Percentiles rank a stretch among this genome's conserved stretches.
Evolutionary conservation across 1,284 basidiomycete genomes (phyloP).

Genomic region (Fomitopsis pinicola): DNA sequence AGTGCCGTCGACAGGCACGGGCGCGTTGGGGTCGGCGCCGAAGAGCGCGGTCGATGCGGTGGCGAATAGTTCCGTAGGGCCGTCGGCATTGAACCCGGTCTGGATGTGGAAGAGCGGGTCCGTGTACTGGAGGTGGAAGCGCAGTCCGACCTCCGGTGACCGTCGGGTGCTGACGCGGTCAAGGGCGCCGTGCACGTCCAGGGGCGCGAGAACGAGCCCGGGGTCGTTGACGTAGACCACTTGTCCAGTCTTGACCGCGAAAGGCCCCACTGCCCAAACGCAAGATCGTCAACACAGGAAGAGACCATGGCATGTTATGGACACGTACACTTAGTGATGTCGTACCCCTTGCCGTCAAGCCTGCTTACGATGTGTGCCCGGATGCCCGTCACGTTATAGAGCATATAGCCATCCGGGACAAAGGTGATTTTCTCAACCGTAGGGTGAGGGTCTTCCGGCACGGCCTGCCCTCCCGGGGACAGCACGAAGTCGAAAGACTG

Average conservation of each 20-base stretch:
- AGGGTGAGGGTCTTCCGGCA: slow-evolving; percentile 69
- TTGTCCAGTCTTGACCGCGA: slow-evolving; percentile 76
- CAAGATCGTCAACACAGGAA: neutral
- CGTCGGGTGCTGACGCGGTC: slow-evolving; percentile 23
- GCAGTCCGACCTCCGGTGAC: slow-evolving; percentile 48
- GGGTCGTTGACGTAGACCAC: slow-evolving; percentile 79
- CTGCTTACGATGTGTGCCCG: slow-evolving; percentile 72
- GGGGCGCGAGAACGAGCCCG: slow-evolving; percentile 39
- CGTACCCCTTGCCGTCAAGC: slow-evolving; percentile 82
- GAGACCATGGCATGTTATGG: neutral
- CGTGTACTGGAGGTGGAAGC: slow-evolving; percentile 49
- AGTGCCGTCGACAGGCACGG: slow-evolving; percentile 15
- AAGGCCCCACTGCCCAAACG: slow-evolving; percentile 65
- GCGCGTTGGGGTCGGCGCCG: slow-evolving; percentile 53
- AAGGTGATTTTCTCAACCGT: slow-evolving; percentile 58
- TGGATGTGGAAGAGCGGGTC: slow-evolving; percentile 41
- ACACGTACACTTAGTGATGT: slow-evolving; percentile 74
- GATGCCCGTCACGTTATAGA: slow-evolving; percentile 76
- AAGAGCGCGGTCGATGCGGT: slow-evolving; percentile 67
- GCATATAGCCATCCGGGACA: slow-evolving; percentile 66
- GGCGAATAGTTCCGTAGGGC: slow-evolving; percentile 40
- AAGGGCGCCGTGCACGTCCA: slow-evolving; percentile 24
- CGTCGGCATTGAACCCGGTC: slow-evolving; percentile 28
- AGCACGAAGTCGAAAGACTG: slow-evolving; percentile 80
- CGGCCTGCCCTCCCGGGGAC: slow-evolving; percentile 50